Conservation (phyloP, 192 early-diverging fungal genomes). For the Mortierella alpina region DNA sequence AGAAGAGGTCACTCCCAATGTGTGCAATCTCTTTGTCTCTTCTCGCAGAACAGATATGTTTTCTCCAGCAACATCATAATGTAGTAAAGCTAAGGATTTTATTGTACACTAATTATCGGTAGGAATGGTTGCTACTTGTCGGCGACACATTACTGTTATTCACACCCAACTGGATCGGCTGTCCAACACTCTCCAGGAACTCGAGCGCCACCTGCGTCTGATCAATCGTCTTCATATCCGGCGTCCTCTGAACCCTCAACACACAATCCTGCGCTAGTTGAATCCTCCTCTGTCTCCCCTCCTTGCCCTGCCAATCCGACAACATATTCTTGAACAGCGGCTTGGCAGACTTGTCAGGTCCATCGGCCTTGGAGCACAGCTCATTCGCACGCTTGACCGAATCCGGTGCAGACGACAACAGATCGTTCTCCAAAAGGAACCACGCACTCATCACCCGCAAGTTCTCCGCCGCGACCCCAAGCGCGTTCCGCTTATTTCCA, state of each 20-base stretch:
- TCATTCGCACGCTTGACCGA: constrained; percentile 42
- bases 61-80: too few relatives aligned
- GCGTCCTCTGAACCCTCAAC: constrained; percentile 36
- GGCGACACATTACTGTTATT: too few relatives aligned
- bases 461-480: constrained; percentile 38
- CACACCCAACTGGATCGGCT: constrained; percentile 14
- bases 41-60: too few relatives aligned
- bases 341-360: constrained; percentile 44
- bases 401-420: constrained; percentile 40
- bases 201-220: constrained; percentile 43
- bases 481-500: constrained; percentile 27
- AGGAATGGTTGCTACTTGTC: too few relatives aligned
- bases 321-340: constrained; percentile 52
- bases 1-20: too few relatives aligned
- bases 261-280: constrained; percentile 49
- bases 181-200: constrained; percentile 34
- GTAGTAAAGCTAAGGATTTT: too few relatives aligned
- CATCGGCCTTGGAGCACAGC: constrained; percentile 50
- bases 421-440: constrained; percentile 53
- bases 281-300: constrained; percentile 31
- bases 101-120: too few relatives aligned
- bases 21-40: background rate
- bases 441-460: constrained; percentile 46
- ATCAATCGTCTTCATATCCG: constrained; percentile 49
- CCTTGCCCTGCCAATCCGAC: constrained; percentile 46